Evolutionary conservation across 2,329 filamentous ascomycete species (phyloP).

Genomic region (Stagonosporopsis cucurbitacearum): DNA sequence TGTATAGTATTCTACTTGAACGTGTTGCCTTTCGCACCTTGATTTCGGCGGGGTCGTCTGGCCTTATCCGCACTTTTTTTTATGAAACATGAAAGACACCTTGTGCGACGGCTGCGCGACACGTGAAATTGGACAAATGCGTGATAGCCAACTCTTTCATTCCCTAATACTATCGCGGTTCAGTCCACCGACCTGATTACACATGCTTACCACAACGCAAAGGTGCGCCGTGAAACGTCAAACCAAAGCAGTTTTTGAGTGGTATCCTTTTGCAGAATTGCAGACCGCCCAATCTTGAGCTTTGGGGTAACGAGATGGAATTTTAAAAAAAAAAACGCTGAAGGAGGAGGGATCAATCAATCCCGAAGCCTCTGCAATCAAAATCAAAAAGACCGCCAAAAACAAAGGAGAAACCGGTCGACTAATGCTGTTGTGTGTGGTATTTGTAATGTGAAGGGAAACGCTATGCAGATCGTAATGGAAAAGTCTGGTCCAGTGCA

Average conservation of each 20-base stretch:
- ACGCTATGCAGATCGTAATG: slow-evolving; percentile 50
- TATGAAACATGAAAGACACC: too few species aligned
- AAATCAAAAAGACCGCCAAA: slow-evolving; percentile 19
- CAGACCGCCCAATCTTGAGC: not conserved
- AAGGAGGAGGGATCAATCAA: slow-evolving; percentile 17
- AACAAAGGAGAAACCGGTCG: slow-evolving; percentile 24
- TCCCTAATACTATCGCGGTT: slow-evolving; percentile 1
- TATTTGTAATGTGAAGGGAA: slow-evolving; percentile 25
- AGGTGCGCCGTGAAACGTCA: not conserved
- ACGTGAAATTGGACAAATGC: not conserved
- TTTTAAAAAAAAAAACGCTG: slow-evolving; percentile 23
- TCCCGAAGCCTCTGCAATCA: slow-evolving; percentile 9
- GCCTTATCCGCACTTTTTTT: too few species aligned
- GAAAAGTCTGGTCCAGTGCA: slow-evolving; percentile 32
- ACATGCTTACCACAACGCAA: not conserved
- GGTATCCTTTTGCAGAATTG: not conserved
- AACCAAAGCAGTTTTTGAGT: not conserved
- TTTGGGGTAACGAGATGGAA: not conserved
- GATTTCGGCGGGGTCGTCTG: too few species aligned
- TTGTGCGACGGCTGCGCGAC: not conserved
- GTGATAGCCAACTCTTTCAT: not conserved
- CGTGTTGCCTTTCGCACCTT: too few species aligned
- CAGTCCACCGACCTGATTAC: not conserved
- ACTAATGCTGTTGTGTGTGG: slow-evolving; percentile 34
- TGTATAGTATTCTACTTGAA: too few species aligned